Conservation (phyloP, 208 protist genomes). For the Trichomonas gallinae region DNA sequence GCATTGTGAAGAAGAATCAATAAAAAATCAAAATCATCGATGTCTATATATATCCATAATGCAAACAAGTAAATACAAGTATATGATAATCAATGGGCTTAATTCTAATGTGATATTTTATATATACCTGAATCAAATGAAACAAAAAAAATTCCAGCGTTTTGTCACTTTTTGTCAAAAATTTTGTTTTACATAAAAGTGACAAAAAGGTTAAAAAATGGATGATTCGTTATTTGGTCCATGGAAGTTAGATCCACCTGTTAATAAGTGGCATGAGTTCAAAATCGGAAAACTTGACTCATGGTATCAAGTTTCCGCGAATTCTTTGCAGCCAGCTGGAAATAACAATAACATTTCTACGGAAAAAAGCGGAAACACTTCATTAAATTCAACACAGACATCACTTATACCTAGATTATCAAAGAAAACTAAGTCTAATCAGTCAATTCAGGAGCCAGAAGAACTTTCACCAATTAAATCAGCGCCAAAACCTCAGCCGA, state of each 20-base stretch:
- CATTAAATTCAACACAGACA: neutral
- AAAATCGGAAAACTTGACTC: neutral
- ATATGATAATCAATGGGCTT: too few relatives aligned
- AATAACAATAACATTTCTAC: neutral
- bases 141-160: too few relatives aligned
- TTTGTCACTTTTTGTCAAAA: too few relatives aligned
- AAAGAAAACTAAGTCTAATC: neutral
- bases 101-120: too few relatives aligned
- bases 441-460: neutral
- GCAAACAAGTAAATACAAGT: too few relatives aligned
- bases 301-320: neutral
- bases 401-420: neutral
- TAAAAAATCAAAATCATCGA: too few relatives aligned
- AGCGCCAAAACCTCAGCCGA: neutral
- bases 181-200: too few relatives aligned
- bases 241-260: neutral
- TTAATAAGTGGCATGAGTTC: neutral
- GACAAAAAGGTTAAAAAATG: neutral
- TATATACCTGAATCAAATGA: too few relatives aligned
- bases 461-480: neutral
- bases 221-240: neutral
- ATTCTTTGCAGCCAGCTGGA: neutral
- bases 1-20: too few relatives aligned
- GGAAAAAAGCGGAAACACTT: neutral
- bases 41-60: too few relatives aligned